Conservation (phyloP, 495 filamentous ascomycete genomes). For the Hyaloscypha variabilis region DNA sequence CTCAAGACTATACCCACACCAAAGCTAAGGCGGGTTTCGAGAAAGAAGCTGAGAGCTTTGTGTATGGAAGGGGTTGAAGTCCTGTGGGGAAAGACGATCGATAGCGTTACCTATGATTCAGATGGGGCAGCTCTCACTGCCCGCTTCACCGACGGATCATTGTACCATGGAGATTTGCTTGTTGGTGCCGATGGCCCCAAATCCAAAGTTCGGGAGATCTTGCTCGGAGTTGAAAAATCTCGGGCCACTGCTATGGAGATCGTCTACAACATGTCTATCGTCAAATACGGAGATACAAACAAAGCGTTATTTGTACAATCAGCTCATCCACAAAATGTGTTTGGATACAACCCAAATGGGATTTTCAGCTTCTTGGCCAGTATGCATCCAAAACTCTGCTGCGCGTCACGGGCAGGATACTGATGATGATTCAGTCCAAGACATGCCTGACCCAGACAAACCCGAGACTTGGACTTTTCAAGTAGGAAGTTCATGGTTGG, state of each 20-base stretch:
- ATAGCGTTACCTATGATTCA: not conserved
- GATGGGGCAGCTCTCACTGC: conserved; percentile 4
- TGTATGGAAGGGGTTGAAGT: conserved; percentile 14
- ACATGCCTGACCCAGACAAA: conserved; percentile 36
- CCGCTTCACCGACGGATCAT: conserved; percentile 17
- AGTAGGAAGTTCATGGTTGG: conserved; percentile 15
- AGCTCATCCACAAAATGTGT: not conserved
- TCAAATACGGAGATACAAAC: conserved; percentile 6
- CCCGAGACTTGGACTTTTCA: conserved; percentile 49
- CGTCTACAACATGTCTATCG: conserved; percentile 13
- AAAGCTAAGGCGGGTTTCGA: not conserved
- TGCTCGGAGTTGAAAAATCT: conserved; percentile 10
- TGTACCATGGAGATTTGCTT: conserved; percentile 1
- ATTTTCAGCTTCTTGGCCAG: conserved; percentile 1
- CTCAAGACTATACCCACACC: conserved; percentile 6
- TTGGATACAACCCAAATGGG: conserved; percentile 1
- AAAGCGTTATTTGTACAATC: conserved; percentile 7
- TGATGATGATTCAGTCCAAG: conserved; percentile 7
- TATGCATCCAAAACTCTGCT: too few species aligned
- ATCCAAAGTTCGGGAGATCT: conserved; percentile 9
- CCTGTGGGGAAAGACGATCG: conserved; percentile 5
- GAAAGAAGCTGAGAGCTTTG: conserved; percentile 10
- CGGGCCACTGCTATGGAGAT: conserved; percentile 11
- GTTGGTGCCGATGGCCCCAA: conserved; percentile 19
- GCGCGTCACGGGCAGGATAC: conserved; percentile 2